Base-by-base conservation (phyloP, 805 yeast species). In the Suhomyces pyralidae region DNA sequence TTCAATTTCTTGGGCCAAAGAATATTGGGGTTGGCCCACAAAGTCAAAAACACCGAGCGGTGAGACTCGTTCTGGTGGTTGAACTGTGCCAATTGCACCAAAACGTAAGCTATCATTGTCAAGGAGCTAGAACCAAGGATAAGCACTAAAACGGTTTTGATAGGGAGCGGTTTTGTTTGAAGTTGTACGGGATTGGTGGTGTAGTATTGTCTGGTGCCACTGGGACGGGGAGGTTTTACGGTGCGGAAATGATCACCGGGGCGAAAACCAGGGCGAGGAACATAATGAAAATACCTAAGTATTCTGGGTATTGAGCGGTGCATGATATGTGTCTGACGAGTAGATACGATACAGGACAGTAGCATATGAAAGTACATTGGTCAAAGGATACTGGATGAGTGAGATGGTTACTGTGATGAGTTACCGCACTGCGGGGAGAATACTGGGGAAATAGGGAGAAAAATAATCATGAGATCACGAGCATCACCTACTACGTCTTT, bases 11-110 rank as follows among this genome's bases (percentile, higher is more conserved):
- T 53, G 19, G 52, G 57, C 32, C 40, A 54, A 12, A 73, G 62
- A 58, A 65, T 65, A 55, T 74, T 68, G 45, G 53, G 12, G 34
- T 67, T 58, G 25, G 65, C n/a, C 68, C 69, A 65, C 15, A 66
- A 49, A 3, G 71, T 69, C 5, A 62, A 42, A 51, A 65, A 65
- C 32, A 66, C 55, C 19, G 47, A 22, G 44, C 49, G 22, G 30
- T 45, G 55, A 3, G 51, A 36, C 9, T 50, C 51, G 6, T 54
- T 50, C 17, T 57, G 55, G 38, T 49, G 51, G 7, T 28, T 20
- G 46, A 56, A 59, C 24, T 53, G 51, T 25, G 49, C 42, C 20
- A 56, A 45, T 51, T 69, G 65, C 9, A 57, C 40, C 10, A 58
- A 34, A 26, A 62, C 63, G 50, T 66, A 70, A 1, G 60, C 24